phyloP scores from a whole-genome alignment of 257 asterid genomes.

The Solanum chiquidenum region DNA sequence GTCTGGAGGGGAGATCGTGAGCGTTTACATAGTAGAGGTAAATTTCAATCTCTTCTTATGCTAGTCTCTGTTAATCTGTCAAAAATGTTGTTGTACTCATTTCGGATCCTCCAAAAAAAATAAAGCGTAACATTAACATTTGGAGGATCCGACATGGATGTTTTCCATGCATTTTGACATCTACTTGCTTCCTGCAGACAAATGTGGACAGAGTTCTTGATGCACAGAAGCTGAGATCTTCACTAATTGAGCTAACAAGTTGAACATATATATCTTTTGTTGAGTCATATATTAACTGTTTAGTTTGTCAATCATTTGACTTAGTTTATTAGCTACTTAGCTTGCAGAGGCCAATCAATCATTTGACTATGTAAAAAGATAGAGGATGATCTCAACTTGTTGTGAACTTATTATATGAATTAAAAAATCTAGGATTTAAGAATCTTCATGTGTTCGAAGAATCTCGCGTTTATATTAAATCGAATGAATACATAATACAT shows the following conservation, averaged over 20 bases:
- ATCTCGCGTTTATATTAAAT: neutral
- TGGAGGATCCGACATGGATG: neutral
- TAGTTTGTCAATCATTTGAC: neutral
- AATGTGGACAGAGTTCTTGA: neutral
- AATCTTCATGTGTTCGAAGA: neutral
- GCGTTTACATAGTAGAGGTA: slow-evolving; percentile 56
- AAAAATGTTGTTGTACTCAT: neutral
- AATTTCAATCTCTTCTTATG: neutral
- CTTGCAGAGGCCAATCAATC: neutral
- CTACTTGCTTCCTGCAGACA: neutral
- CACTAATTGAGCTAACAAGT: neutral
- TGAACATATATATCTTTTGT: neutral
- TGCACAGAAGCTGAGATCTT: neutral
- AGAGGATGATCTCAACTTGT: neutral
- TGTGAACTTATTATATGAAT: neutral
- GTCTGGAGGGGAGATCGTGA: slow-evolving; percentile 31
- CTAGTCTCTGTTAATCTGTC: neutral
- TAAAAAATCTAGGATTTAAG: neutral
- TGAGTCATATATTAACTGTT: neutral
- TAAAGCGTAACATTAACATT: neutral
- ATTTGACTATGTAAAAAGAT: neutral
- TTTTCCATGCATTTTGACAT: neutral
- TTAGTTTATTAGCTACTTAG: neutral
- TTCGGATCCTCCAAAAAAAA: neutral
- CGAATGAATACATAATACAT: neutral